Percentiles rank a stretch among this genome's conserved stretches.
These are phyloP conservation scores for Babesia bovis DNA, from an alignment of 169 alveolate species.

Conservation along the genomic window DNA sequence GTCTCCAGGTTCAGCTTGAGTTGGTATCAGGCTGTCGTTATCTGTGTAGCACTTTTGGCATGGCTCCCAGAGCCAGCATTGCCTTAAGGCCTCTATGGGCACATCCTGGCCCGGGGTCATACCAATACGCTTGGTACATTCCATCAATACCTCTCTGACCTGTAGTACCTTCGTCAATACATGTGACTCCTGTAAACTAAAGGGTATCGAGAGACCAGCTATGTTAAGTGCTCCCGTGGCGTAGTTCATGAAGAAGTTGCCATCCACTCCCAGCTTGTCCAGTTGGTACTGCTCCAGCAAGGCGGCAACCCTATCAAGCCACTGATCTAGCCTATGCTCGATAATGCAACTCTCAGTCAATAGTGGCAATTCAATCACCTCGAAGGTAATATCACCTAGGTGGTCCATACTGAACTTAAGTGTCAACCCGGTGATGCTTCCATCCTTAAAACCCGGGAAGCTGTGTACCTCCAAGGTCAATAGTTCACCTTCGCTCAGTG, in stretches of 20 bases:
- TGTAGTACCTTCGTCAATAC: not conserved
- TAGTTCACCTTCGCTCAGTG: not conserved
- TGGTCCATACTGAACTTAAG: slow-evolving; percentile 29
- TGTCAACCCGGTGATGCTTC: slow-evolving; percentile 1
- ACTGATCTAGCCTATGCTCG: slow-evolving; percentile 35
- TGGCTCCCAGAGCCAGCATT: not conserved
- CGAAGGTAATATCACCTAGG: slow-evolving; percentile 16
- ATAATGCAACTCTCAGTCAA: not conserved
- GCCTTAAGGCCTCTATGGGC: not conserved
- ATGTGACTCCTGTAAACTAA: not conserved
- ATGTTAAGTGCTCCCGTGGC: slow-evolving; percentile 1
- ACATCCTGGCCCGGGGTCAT: not conserved
- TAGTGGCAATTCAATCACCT: slow-evolving; percentile 3
- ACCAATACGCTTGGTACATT: not conserved
- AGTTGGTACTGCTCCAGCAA: slow-evolving; percentile 39
- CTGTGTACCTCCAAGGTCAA: slow-evolving; percentile 9
- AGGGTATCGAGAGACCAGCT: slow-evolving; percentile 5
- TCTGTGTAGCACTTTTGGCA: not conserved
- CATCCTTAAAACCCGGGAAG: slow-evolving; percentile 19
- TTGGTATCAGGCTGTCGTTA: not conserved
- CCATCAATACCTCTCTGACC: not conserved
- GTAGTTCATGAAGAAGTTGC: slow-evolving; percentile 23
- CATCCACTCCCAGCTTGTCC: not conserved
- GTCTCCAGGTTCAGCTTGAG: not conserved
- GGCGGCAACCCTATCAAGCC: slow-evolving; percentile 25